Evolutionary conservation across 1,284 basidiomycete genomes (phyloP).

Genomic region (Sutorius eximius): DNA sequence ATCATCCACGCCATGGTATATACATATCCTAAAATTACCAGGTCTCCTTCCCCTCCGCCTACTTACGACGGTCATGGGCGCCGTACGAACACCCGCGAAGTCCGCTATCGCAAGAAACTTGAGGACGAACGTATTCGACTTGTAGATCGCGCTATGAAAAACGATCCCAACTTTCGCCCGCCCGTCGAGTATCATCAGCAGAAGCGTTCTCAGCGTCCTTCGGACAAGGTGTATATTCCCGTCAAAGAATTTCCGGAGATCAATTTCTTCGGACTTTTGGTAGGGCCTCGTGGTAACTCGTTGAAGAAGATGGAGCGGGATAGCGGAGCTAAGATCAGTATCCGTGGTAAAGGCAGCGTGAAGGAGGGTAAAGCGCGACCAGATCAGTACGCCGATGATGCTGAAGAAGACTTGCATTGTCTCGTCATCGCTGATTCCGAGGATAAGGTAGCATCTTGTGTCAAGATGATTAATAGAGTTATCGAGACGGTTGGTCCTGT

Average conservation of each 20-base stretch:
- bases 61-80: constrained; percentile 97
- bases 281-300: constrained; percentile 98
- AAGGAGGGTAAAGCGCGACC: constrained; percentile 97
- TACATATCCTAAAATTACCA: constrained; percentile 37
- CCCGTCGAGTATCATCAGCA: constrained; percentile 96
- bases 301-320: constrained; percentile 99
- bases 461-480: constrained; percentile 94
- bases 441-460: constrained; percentile 88
- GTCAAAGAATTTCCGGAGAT: constrained; percentile 99
- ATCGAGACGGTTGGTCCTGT: constrained; percentile 86
- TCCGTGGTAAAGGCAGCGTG: constrained; percentile 96
- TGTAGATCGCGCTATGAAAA: constrained; percentile 95
- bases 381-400: constrained; percentile 91
- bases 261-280: constrained; percentile 98
- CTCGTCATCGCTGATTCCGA: constrained; percentile 93
- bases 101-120: constrained; percentile 96
- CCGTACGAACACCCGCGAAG: constrained; percentile 96
- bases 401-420: constrained; percentile 99
- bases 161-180: constrained; percentile 95
- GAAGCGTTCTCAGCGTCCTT: constrained; percentile 86
- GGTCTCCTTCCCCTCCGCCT: constrained; percentile 94
- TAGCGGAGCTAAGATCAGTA: constrained; percentile 97
- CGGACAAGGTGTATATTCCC: constrained; percentile 98
- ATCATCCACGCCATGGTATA: background rate
- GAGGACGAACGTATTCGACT: constrained; percentile 95